Percentiles rank a stretch among this genome's conserved stretches.
phyloP scores from a whole-genome alignment of 108 stramenopile species.

The Fragilaria crotonensis region DNA sequence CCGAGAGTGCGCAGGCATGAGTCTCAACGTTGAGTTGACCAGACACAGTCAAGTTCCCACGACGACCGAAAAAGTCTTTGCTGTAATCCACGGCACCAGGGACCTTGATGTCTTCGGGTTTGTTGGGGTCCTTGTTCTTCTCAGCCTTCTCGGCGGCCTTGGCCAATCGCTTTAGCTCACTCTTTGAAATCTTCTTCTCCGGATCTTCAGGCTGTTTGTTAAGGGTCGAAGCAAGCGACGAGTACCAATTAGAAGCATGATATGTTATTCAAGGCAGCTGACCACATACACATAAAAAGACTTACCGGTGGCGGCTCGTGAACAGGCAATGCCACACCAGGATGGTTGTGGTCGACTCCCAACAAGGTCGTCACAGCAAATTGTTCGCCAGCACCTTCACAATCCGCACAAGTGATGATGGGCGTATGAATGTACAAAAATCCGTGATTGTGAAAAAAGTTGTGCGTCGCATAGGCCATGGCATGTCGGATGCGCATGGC shows the following conservation, averaged over 20 bases:
- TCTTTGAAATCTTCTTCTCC: constrained; percentile 21
- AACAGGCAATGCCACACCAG: constrained; percentile 23
- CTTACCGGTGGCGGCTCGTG: constrained; percentile 29
- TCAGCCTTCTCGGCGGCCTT: constrained; percentile 12
- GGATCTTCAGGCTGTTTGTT: constrained; percentile 16
- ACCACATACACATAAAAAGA: neutral
- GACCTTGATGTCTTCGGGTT: constrained; percentile 42
- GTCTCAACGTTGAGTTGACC: constrained; percentile 94
- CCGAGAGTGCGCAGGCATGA: constrained; percentile 79
- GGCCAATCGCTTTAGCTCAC: constrained; percentile 27
- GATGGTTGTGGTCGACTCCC: constrained; percentile 42
- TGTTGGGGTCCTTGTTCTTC: constrained; percentile 17
- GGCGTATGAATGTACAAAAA: constrained; percentile 85
- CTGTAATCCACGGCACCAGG: constrained; percentile 53
- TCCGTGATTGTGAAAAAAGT: constrained; percentile 75
- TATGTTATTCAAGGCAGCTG: neutral
- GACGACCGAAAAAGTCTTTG: constrained; percentile 73
- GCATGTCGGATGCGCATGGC: constrained; percentile 79
- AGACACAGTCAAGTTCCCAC: constrained; percentile 81
- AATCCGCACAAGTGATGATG: constrained; percentile 82
- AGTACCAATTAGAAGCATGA: neutral
- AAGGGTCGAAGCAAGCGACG: too few relatives aligned
- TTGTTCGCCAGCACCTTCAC: constrained; percentile 96
- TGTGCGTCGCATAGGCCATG: constrained; percentile 80
- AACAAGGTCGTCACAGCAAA: constrained; percentile 71